Evolutionary conservation across 228 moss, liverwort and hornwort genomes (phyloP), one percentile per base, ranked within the genome.

Genomic region (Sphagnum magellanicum): DNA sequence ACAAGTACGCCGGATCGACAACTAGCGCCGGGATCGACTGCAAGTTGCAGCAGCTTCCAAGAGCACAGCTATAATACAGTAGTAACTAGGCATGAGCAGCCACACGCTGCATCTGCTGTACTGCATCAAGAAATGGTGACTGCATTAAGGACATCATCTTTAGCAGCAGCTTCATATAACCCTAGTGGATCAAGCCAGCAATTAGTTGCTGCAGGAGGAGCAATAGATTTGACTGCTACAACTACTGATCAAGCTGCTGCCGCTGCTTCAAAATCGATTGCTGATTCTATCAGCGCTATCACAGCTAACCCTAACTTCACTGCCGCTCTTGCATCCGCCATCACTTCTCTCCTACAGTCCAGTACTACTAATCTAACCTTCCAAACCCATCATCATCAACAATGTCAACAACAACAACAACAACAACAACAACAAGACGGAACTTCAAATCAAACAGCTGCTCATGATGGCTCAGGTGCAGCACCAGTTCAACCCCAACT

Each of bases 261-360:
- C 50, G 66, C 48, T n/a, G 68, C 52, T 48, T 13, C 70, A 70
- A 63, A 64, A 48, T 68, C 74, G 9, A 50, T 67, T 5, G 62
- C 49, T 3, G 71, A 78, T 46, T 74, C 74, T 5, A 71, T 78
- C 6, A 69, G 68, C 50, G 78, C 81, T 51, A 81, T 78, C 53
- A 67, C 75, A 49, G 72, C 81, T 9, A 72, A 81, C 63, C 81
- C 81, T n/a, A 75, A 74, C n/a, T 78, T 81, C 68, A 78, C 74
- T 47, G 71, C 78, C 51, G 72, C 75, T 53, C 63, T 75, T 10
- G 72, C 81, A 8, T 77, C 74, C 64, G 81, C 81, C 17, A 70
- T 75, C 72, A 72, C 72, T 9, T 59, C 78, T 3, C 32, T 32
- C 32, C 32, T 32, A 32, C 32, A 32, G 32, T 32, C 32, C 32